Base-by-base conservation (phyloP, 225 moss, liverwort and hornwort genomes). In the Physcomitrium patens region DNA sequence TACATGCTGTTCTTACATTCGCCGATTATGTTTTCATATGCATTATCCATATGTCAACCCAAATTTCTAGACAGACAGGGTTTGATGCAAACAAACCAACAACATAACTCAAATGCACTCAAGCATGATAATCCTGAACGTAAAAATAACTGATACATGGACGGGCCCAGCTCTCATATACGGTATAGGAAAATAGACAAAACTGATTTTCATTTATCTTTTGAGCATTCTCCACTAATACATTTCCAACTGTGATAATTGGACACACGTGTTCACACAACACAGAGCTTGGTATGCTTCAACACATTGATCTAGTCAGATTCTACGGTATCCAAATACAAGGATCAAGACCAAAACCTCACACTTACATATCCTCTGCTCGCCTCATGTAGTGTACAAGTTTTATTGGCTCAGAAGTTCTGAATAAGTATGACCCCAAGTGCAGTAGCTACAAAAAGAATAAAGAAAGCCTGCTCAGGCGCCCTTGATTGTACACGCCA, bases 301-400 rank as follows among this genome's bases (percentile, higher is more conserved):
- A 77, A 75, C 81, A 79, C 70, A 60, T 82, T 51, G 62, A 81
- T 67, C 73, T 66, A 69, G 76, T 69, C 75, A 77, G 73, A 79
- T 70, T 82, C 63, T 74, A 81, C 67, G 70, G 79, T 63, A 84
- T 67, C 74, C 74, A 77, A 58, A 68, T 72, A 81, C 62, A 68
- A 52, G 67, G 81, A 69, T 79, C 73, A 76, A 63, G 2, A 37
- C 76, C 79, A 60, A 67, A 87, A 79, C 74, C 81, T 81, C 68
- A 77, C 74, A 70, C 74, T 79, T 77, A 82, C 71, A 68, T 81
- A 69, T 65, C 48, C 85, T 78, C 71, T 74, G 77, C 75, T 80
- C 71, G 78, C 71, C 80, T 85, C 73, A 77, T 71, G 78, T 88
- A 86, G 88, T 82, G 77, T 86, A 86, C 85, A 86, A 83, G 73